A percentile compares a stretch with the other conserved stretches of the same genome.
These are phyloP conservation scores for Luzula sylvatica DNA, from an alignment of 176 grass and related monocot species.

Conservation along the genomic window DNA sequence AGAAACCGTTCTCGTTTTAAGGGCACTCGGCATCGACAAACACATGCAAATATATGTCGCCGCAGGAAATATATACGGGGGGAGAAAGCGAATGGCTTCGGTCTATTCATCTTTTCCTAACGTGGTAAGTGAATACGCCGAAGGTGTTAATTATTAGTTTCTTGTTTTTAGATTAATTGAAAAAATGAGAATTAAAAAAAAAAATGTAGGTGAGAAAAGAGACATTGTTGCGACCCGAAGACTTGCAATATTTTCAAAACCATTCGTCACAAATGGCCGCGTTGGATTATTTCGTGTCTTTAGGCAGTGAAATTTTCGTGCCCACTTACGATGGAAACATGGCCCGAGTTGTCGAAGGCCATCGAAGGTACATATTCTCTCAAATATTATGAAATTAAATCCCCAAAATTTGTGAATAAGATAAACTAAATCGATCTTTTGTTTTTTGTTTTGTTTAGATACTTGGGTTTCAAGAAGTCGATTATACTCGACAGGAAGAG, in stretches of 20 bases:
- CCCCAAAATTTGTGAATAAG: background rate
- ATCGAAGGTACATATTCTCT: constrained; percentile 53
- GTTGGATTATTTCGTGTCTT: constrained; percentile 88
- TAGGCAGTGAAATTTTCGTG: constrained; percentile 91
- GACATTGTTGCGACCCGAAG: constrained; percentile 54
- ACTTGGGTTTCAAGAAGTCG: constrained; percentile 83
- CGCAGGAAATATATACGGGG: constrained; percentile 85
- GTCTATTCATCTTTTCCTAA: constrained; percentile 69
- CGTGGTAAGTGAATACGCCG: constrained; percentile 35
- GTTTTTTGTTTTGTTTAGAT: constrained; percentile 31
- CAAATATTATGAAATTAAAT: background rate
- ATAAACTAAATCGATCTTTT: background rate
- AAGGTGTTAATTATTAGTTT: too few relatives aligned
- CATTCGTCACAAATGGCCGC: constrained; percentile 98
- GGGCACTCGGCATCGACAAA: constrained; percentile 65
- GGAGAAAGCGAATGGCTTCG: constrained; percentile 56
- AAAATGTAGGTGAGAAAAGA: constrained; percentile 71
- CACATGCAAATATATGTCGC: constrained; percentile 90
- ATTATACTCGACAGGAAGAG: constrained; percentile 65
- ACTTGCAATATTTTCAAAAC: constrained; percentile 88
- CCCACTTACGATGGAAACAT: constrained; percentile 95
- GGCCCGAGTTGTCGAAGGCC: constrained; percentile 92
- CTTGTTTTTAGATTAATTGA: too few relatives aligned
- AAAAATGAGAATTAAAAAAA: too few relatives aligned
- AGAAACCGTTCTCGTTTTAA: constrained; percentile 76